Evolutionary conservation across 2,329 filamentous ascomycete genomes (phyloP).

Genomic region (Colletotrichum orchidophilum): DNA sequence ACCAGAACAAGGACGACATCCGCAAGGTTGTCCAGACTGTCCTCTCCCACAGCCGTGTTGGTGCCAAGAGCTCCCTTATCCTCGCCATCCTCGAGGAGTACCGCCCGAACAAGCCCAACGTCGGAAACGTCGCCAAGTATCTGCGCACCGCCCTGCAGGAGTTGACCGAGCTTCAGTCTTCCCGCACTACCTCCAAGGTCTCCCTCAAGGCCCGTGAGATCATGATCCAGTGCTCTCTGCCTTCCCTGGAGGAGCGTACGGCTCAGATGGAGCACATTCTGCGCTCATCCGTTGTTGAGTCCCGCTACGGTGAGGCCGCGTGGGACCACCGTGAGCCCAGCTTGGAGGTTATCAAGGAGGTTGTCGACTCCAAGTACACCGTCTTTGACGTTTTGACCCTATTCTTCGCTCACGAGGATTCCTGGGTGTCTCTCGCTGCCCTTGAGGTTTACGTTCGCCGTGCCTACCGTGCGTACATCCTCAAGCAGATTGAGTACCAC

Average conservation of each 20-base stretch:
- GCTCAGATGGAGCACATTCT: constrained; percentile 99
- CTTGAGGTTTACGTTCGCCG: constrained; percentile 96
- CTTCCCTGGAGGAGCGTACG: constrained; percentile 93
- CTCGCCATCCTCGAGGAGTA: constrained; percentile 94
- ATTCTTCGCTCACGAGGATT: constrained; percentile 94
- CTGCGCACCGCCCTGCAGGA: constrained; percentile 84
- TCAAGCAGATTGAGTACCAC: constrained; percentile 90
- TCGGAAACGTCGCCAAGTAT: constrained; percentile 88
- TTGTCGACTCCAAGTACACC: constrained; percentile 98
- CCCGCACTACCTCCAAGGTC: constrained; percentile 88
- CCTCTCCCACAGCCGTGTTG: constrained; percentile 91
- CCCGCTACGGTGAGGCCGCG: constrained; percentile 95
- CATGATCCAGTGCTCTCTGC: constrained; percentile 95
- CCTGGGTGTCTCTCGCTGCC: constrained; percentile 92
- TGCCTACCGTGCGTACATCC: constrained; percentile 93
- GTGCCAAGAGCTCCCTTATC: constrained; percentile 92
- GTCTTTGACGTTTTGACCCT: constrained; percentile 95
- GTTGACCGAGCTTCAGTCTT: constrained; percentile 88
- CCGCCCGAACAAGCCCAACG: constrained; percentile 90
- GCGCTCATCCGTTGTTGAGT: constrained; percentile 93
- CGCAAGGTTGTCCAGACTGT: constrained; percentile 86
- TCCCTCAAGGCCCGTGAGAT: constrained; percentile 97
- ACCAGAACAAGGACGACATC: constrained; percentile 95
- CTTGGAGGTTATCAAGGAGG: constrained; percentile 92
- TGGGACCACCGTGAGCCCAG: constrained; percentile 96